phyloP scores from a whole-genome alignment of 257 asterid genomes.

The Fraxinus cuspidata region DNA sequence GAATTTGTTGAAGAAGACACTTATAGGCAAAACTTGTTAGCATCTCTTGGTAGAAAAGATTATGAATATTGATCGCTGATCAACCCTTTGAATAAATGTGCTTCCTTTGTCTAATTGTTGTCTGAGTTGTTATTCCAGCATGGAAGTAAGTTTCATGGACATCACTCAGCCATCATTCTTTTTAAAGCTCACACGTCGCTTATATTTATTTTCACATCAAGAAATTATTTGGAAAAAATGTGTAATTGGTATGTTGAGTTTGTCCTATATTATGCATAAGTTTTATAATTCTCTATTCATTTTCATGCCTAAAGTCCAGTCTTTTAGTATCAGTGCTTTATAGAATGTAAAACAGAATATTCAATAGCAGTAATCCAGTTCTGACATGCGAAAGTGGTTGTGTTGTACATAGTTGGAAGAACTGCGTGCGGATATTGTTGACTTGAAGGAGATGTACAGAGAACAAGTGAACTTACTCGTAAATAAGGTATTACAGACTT shows the following conservation, averaged over 20 bases:
- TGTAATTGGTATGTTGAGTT: background rate
- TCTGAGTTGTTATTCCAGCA: background rate
- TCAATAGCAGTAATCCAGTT: background rate
- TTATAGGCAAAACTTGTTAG: background rate
- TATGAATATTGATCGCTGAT: background rate
- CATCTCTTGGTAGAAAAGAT: background rate
- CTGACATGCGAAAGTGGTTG: conserved; percentile 16
- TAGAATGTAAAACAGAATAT: background rate
- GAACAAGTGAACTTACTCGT: conserved; percentile 98
- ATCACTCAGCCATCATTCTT: background rate
- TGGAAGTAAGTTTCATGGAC: background rate
- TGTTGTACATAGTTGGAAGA: conserved; percentile 74
- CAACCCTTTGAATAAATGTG: background rate
- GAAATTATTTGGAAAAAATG: background rate
- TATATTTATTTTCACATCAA: background rate
- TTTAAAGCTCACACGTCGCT: background rate
- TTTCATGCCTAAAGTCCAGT: background rate
- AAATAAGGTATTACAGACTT: conserved; percentile 57
- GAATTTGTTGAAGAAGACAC: background rate
- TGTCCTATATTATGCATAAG: background rate
- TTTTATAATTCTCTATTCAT: background rate
- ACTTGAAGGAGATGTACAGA: conserved; percentile 95
- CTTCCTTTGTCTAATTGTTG: background rate
- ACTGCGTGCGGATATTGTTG: conserved; percentile 89
- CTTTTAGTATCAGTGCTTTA: background rate